phyloP scores from a whole-genome alignment of 495 filamentous ascomycete species.

The Hyaloscypha bicolor region DNA sequence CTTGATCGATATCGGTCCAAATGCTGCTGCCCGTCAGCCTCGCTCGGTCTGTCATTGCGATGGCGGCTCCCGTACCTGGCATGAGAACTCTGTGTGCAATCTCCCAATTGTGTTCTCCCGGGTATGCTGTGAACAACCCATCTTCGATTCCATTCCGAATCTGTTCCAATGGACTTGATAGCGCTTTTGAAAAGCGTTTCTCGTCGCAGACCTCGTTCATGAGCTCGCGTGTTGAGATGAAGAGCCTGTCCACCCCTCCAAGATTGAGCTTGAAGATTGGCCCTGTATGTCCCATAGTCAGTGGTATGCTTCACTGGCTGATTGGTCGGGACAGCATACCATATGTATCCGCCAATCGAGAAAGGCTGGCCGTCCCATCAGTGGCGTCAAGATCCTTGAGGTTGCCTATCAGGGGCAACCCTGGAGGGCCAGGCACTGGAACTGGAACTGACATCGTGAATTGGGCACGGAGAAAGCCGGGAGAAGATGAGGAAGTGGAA shows the following conservation, averaged over 20 bases:
- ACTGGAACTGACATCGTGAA: conserved; percentile 42
- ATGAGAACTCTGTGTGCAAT: conserved; percentile 70
- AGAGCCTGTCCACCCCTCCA: conserved; percentile 35
- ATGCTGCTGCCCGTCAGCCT: conserved; percentile 45
- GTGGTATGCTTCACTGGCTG: neutral
- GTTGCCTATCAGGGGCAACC: conserved; percentile 70
- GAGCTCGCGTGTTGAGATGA: conserved; percentile 58
- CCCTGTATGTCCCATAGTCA: conserved; percentile 42
- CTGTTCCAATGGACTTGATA: conserved; percentile 50
- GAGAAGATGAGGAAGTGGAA: neutral
- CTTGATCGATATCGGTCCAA: conserved; percentile 71
- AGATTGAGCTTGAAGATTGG: conserved; percentile 70
- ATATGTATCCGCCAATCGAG: conserved; percentile 65
- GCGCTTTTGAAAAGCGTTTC: conserved; percentile 61
- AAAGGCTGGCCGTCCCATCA: conserved; percentile 62
- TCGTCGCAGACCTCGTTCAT: conserved; percentile 71
- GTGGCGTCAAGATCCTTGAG: conserved; percentile 61
- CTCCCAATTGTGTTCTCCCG: conserved; percentile 67
- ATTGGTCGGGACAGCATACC: conserved; percentile 39
- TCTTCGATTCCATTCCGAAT: conserved; percentile 62
- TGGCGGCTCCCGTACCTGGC: conserved; percentile 12
- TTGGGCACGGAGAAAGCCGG: neutral
- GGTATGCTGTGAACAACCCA: conserved; percentile 69
- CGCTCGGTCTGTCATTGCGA: neutral
- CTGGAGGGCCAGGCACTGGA: conserved; percentile 57